phyloP scores from a whole-genome alignment of 768 basidiomycete genomes.

The Tricholoma bakamatsutake region DNA sequence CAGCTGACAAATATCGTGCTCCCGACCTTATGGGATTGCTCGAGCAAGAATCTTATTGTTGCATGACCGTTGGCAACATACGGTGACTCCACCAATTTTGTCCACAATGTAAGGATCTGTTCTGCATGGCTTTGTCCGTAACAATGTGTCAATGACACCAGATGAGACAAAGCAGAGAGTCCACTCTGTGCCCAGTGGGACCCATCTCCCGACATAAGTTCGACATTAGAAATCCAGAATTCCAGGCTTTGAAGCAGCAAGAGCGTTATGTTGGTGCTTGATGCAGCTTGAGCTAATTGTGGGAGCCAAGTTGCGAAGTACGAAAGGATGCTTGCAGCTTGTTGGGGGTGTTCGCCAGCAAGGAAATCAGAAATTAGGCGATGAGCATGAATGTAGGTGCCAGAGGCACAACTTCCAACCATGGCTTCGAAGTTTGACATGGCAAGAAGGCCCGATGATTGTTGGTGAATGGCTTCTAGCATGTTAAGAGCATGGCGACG shows the following conservation, averaged over 20 bases:
- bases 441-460: slow-evolving; percentile 57
- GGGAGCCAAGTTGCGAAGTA: slow-evolving; percentile 74
- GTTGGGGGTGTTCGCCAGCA: slow-evolving; percentile 67
- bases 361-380: slow-evolving; percentile 71
- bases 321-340: slow-evolving; percentile 57
- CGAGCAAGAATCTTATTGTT: slow-evolving; percentile 75
- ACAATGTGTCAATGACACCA: slow-evolving; percentile 77
- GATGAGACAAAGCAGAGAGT: slow-evolving; percentile 64
- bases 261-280: slow-evolving; percentile 41
- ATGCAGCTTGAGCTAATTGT: slow-evolving; percentile 45
- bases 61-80: slow-evolving; percentile 73
- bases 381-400: slow-evolving; percentile 78
- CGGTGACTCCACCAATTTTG: slow-evolving; percentile 66
- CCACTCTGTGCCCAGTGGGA: slow-evolving; percentile 53
- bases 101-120: slow-evolving; percentile 77
- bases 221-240: slow-evolving; percentile 77
- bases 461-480: slow-evolving; percentile 66
- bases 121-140: slow-evolving; percentile 72
- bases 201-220: slow-evolving; percentile 58
- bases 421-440: slow-evolving; percentile 72
- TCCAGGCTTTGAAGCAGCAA: slow-evolving; percentile 75
- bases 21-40: slow-evolving; percentile 82
- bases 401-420: slow-evolving; percentile 64
- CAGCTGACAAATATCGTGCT: slow-evolving; percentile 73
- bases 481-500: slow-evolving; percentile 76